Conservation (phyloP, 2,329 filamentous ascomycete genomes). For the Balansia obtecta region DNA sequence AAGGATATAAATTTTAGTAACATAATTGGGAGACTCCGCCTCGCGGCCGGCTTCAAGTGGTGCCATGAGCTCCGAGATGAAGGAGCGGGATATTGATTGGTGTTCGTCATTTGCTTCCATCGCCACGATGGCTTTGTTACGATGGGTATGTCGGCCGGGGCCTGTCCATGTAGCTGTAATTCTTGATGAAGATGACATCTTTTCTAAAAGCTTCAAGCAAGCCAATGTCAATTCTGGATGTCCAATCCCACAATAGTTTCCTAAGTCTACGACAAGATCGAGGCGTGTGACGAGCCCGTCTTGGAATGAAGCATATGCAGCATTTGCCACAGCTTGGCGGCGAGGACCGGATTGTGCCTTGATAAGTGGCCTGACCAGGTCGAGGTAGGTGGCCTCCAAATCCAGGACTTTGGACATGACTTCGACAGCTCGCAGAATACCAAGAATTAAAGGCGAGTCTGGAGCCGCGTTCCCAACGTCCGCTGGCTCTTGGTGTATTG, state of each 20-base stretch:
- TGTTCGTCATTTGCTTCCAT: constrained; percentile 71
- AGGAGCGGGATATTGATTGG: constrained; percentile 63
- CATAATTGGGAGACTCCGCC: constrained; percentile 57
- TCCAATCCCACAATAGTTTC: constrained; percentile 74
- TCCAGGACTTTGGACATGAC: constrained; percentile 75
- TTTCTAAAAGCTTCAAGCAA: constrained; percentile 72
- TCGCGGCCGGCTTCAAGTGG: constrained; percentile 63
- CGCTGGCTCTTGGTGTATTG: constrained; percentile 62
- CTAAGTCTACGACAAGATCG: constrained; percentile 66
- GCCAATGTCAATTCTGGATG: constrained; percentile 70
- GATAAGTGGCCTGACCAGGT: constrained; percentile 72
- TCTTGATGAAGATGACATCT: constrained; percentile 71
- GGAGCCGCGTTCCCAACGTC: constrained; percentile 61
- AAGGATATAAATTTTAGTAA: constrained; percentile 73
- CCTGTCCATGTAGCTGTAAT: constrained; percentile 59
- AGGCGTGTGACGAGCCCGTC: constrained; percentile 80
- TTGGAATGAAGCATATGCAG: constrained; percentile 78
- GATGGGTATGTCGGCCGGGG: constrained; percentile 47
- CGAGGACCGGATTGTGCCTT: constrained; percentile 51
- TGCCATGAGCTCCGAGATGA: constrained; percentile 56
- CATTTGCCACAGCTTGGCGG: constrained; percentile 47
- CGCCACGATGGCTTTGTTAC: constrained; percentile 80
- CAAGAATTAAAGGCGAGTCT: constrained; percentile 70
- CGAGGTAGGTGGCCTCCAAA: constrained; percentile 80
- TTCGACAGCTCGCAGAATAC: constrained; percentile 68